Conservation (phyloP, 148 eudicot genomes). For the Oxyria digyna region DNA sequence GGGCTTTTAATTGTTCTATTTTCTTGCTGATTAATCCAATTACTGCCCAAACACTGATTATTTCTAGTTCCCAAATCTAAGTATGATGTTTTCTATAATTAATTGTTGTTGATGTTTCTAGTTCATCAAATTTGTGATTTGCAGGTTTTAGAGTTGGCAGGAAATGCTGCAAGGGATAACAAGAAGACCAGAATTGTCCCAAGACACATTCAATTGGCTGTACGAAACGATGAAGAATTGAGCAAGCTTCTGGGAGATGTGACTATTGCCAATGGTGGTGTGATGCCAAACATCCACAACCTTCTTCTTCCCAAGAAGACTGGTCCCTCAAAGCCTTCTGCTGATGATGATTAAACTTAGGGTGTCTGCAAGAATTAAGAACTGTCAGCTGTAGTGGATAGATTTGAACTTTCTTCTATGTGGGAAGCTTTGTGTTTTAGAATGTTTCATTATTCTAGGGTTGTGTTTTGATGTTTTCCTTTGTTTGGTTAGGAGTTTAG, state of each 20-base stretch:
- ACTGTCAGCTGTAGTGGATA: background rate
- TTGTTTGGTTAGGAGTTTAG: background rate
- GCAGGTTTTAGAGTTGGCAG: slow-evolving; percentile 80
- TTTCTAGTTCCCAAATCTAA: no score
- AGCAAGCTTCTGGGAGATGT: slow-evolving; percentile 84
- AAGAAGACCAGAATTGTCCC: slow-evolving; percentile 80
- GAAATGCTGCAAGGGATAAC: slow-evolving; percentile 87
- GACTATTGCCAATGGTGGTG: slow-evolving; percentile 85
- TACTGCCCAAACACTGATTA: no score
- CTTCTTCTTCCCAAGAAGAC: slow-evolving; percentile 69
- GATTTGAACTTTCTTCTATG: background rate
- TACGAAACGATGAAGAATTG: slow-evolving; percentile 72
- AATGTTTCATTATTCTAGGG: background rate
- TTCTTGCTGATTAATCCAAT: no score
- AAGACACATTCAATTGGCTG: slow-evolving; percentile 73
- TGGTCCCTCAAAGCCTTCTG: slow-evolving; percentile 30
- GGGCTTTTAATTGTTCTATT: no score
- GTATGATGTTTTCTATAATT: no score
- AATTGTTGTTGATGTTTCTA: no score
- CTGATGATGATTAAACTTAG: slow-evolving; percentile 32
- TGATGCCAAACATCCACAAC: slow-evolving; percentile 87
- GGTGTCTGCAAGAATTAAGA: background rate
- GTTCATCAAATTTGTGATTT: no score
- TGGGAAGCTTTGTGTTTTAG: background rate
- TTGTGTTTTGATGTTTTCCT: background rate